These are phyloP conservation scores for Zymoseptoria passerinii DNA, from an alignment of 2,329 filamentous ascomycete genomes.

Conservation along the genomic window DNA sequence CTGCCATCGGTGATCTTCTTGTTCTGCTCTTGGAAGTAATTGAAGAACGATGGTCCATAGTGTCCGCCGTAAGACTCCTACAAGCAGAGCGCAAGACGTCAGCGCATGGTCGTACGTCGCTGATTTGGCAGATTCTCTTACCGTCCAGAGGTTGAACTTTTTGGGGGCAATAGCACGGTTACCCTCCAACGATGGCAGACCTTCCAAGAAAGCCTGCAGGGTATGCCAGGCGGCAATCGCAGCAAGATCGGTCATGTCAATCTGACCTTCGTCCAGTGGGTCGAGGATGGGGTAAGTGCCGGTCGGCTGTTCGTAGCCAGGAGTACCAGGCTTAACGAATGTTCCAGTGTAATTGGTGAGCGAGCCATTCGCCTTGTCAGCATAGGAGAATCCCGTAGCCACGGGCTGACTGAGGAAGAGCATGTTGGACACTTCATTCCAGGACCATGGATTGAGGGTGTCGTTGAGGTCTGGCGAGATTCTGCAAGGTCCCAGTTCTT, in stretches of 20 bases:
- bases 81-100: neutral
- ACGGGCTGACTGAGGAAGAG: conserved; percentile 54
- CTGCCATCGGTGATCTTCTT: conserved; percentile 37
- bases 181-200: conserved; percentile 23
- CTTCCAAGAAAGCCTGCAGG: conserved; percentile 47
- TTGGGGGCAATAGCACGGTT: conserved; percentile 39
- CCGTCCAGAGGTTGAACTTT: conserved; percentile 1
- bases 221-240: conserved; percentile 49
- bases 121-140: neutral
- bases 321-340: conserved; percentile 36
- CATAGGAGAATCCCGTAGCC: conserved; percentile 51
- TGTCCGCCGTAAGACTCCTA: conserved; percentile 38
- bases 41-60: conserved; percentile 56
- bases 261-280: conserved; percentile 18
- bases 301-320: neutral
- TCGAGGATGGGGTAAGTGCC: neutral
- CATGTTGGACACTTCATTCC: conserved; percentile 51
- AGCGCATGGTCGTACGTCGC: too few species aligned
- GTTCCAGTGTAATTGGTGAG: conserved; percentile 32
- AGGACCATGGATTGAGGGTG: conserved; percentile 47
- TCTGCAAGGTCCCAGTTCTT: conserved; percentile 37
- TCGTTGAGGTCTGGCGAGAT: conserved; percentile 34
- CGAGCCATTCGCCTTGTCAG: conserved; percentile 18
- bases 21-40: conserved; percentile 52
- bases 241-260: conserved; percentile 48